Conservation (phyloP, 306 rosid species). For the Cicer chorassanicum region DNA sequence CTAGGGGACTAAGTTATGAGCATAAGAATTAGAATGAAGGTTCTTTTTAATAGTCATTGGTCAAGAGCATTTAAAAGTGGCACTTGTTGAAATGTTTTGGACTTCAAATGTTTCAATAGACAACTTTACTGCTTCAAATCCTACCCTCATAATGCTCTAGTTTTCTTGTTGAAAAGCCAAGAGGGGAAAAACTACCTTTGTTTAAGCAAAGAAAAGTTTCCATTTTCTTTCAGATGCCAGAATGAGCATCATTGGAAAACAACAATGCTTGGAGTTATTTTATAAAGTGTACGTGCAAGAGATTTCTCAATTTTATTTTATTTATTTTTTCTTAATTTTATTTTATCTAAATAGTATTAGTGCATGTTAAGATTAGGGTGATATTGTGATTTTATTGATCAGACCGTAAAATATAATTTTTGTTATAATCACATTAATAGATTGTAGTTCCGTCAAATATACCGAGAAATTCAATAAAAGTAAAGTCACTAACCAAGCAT, state of each 20-base stretch:
- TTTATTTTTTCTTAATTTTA: constrained; percentile 4
- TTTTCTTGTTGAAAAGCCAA: constrained; percentile 3
- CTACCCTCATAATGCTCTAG: constrained; percentile 15
- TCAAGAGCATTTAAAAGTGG: constrained; percentile 42
- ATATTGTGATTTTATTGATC: too few relatives aligned
- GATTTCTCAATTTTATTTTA: constrained; percentile 24
- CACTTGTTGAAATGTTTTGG: constrained; percentile 35
- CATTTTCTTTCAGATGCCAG: not conserved
- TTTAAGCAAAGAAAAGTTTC: constrained; percentile 1
- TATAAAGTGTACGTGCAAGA: constrained; percentile 2
- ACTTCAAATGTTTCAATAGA: constrained; percentile 2
- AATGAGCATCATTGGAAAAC: constrained; percentile 8
- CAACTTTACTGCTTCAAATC: constrained; percentile 37
- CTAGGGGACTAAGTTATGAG: constrained; percentile 31
- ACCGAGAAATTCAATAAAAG: not conserved
- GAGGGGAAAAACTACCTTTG: not conserved
- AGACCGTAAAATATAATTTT: too few relatives aligned
- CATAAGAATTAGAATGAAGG: constrained; percentile 1
- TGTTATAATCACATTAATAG: too few relatives aligned
- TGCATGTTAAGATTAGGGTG: not conserved
- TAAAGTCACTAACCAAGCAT: constrained; percentile 34
- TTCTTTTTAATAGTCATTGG: not conserved
- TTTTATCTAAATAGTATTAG: constrained; percentile 13
- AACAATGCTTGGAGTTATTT: constrained; percentile 8
- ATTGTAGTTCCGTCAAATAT: too few relatives aligned